Evolutionary conservation across 2,329 filamentous ascomycete species (phyloP).

Genomic region (Apiospora hydei): DNA sequence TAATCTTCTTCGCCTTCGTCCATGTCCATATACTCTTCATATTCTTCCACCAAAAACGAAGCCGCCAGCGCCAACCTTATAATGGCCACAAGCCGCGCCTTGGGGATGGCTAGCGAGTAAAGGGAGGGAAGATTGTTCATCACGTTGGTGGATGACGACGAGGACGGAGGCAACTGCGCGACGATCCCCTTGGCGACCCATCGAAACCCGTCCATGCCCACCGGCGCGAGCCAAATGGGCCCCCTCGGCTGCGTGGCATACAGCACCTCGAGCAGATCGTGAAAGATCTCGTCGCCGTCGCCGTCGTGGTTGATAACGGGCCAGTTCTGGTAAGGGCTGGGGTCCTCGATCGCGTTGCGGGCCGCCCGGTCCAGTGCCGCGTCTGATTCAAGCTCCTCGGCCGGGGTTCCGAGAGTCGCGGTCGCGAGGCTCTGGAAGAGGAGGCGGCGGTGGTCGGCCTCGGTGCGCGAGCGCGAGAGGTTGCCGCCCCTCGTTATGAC

Average conservation of each 20-base stretch:
- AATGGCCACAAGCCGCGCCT: not conserved
- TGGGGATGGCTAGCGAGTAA: not conserved
- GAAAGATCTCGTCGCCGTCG: slow-evolving; percentile 33
- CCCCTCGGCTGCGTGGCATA: slow-evolving; percentile 23
- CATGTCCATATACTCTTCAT: not conserved
- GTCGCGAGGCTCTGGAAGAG: slow-evolving; percentile 34
- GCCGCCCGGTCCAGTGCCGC: not conserved
- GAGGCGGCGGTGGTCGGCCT: slow-evolving; percentile 30
- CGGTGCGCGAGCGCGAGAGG: slow-evolving; percentile 28
- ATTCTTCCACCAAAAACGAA: not conserved
- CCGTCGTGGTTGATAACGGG: slow-evolving; percentile 28
- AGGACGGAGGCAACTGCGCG: not conserved
- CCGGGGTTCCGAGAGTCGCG: no score
- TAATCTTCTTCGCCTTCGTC: not conserved
- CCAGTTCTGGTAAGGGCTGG: slow-evolving; percentile 15
- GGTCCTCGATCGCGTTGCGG: slow-evolving; percentile 17
- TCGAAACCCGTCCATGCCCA: slow-evolving; percentile 29
- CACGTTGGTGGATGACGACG: not conserved
- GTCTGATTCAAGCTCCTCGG: no score
- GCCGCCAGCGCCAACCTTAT: not conserved
- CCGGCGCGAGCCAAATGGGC: slow-evolving; percentile 22
- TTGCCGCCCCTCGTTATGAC: slow-evolving; percentile 28
- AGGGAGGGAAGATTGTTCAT: not conserved
- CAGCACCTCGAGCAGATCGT: slow-evolving; percentile 33
- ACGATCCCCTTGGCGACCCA: not conserved